Conservation (phyloP, 108 stramenopile species). For the Skeletonema costatum region DNA sequence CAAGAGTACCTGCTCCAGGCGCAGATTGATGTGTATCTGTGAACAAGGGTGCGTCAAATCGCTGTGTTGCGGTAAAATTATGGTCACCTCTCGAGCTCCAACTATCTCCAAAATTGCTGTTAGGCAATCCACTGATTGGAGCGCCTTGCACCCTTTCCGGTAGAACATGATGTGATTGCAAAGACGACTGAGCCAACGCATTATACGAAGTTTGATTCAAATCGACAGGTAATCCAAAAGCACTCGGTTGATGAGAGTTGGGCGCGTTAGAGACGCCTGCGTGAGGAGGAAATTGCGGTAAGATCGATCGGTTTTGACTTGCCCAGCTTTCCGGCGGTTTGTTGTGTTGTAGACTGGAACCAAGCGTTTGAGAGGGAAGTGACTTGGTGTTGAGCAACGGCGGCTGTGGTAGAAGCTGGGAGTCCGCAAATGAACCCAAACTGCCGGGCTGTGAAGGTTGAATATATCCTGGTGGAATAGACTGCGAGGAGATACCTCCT, state of each 20-base stretch:
- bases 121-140: not conserved
- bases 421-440: constrained; percentile 25
- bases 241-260: not conserved
- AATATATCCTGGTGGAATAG: constrained; percentile 22
- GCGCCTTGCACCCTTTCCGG: not conserved
- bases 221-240: not conserved
- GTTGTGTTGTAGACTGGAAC: not conserved
- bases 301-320: not conserved
- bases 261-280: not conserved
- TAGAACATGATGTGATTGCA: not conserved
- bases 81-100: not conserved
- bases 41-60: not conserved
- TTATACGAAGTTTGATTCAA: not conserved
- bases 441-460: constrained; percentile 13
- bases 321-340: not conserved
- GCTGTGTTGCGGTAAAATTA: not conserved
- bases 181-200: not conserved
- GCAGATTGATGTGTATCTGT: not conserved
- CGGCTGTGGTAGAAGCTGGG: constrained; percentile 2
- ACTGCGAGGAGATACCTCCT: constrained; percentile 5
- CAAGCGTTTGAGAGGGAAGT: not conserved
- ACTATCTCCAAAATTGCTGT: not conserved
- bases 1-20: not conserved
- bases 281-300: not conserved
- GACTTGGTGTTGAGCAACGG: not conserved